Evolutionary conservation across 768 basidiomycete species (phyloP), one percentile per base, ranked within the genome.

Genomic region (Boletus tomentosulus): DNA sequence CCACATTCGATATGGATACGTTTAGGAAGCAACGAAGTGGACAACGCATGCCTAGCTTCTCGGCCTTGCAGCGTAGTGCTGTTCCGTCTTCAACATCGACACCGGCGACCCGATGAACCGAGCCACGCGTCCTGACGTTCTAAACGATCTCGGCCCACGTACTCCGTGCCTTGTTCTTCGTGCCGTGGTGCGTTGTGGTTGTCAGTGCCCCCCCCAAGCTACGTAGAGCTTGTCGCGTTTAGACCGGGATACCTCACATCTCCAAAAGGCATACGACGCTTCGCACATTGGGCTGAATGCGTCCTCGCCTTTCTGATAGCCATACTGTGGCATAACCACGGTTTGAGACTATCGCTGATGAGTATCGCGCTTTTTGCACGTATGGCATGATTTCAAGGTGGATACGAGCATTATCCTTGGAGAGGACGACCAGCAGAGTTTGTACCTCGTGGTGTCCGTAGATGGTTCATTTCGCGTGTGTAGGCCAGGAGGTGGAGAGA

Each of bases 221-320:
- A 62, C 30, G 58, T 66, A 24, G 68, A 67, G 27, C 37, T 41
- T 39, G 58, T 72, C 55, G 53, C 68, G 11, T 73, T 73, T 51
- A 42, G 48, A 19, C 13, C 62, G 1, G 71, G 72, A 19, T 73
- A 72, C 63, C 44, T 65, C 12, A 13, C 58, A 2, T 61, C 67
- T 33, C 59, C 57, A 1, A 62, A 48, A 42, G 71, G 72, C n/a
- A 48, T 69, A n/a, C 66, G 66, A n/a, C 72, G 73, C 28, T 71
- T 73, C 37, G 66, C 69, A 22, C 63, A 74, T 47, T 74, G 73
- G 73, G 71, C 65, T 2, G 65, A 71, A 12, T 72, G 64, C 48
- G 72, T 73, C 56, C 51, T 73, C 46, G 68, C 68, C 13, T 54
- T 8, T 35, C 16, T 66, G 11, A 43, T 53, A 1, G 46, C 27